Conservation (phyloP, 768 basidiomycete species). For the Amanita molliuscula region DNA sequence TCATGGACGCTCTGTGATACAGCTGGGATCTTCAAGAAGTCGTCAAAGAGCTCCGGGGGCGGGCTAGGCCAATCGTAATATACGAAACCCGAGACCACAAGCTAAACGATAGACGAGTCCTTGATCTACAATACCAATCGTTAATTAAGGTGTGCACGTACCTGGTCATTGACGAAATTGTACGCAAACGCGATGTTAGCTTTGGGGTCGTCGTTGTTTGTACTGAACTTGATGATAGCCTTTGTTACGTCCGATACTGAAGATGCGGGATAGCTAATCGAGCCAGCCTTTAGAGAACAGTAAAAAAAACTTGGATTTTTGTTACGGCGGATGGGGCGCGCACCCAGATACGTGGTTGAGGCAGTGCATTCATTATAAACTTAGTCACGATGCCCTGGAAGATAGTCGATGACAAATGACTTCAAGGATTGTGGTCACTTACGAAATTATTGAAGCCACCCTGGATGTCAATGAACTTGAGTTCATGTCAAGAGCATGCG, state of each 20-base stretch:
- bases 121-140: not conserved
- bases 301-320: not conserved
- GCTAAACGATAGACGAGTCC: not conserved
- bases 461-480: conserved; percentile 16
- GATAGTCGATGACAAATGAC: not conserved
- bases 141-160: conserved; percentile 8
- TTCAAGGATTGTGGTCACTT: not conserved
- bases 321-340: conserved; percentile 6
- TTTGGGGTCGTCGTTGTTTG: conserved; percentile 37
- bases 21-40: conserved; percentile 29
- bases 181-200: conserved; percentile 39
- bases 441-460: conserved; percentile 58
- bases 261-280: conserved; percentile 21
- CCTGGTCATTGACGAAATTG: conserved; percentile 24
- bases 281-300: conserved; percentile 31
- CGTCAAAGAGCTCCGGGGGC: conserved; percentile 35
- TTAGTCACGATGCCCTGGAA: conserved; percentile 48
- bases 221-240: conserved; percentile 31
- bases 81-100: not conserved
- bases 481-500: too few relatives aligned
- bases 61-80: conserved; percentile 45
- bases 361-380: conserved; percentile 42
- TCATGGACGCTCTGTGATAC: conserved; percentile 22
- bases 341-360: conserved; percentile 55
- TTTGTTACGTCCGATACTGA: conserved; percentile 17